Conservation (phyloP, 208 protist genomes). For the Porcisia hertigi region DNA sequence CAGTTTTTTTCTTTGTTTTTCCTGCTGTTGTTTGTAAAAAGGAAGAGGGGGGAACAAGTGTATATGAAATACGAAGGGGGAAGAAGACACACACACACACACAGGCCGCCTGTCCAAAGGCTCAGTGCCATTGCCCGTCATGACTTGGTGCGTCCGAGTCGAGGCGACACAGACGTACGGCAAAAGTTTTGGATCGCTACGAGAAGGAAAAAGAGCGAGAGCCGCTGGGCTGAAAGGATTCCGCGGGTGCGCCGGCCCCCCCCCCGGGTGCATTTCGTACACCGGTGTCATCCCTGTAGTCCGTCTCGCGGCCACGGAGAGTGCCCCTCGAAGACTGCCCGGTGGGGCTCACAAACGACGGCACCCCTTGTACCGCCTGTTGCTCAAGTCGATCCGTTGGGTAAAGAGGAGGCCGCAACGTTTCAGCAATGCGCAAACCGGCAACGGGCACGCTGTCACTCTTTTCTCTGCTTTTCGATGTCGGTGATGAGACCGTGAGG, state of each 20-base stretch:
- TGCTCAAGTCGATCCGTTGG: conserved; percentile 6
- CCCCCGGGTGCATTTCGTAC: not conserved
- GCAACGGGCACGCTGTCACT: not conserved
- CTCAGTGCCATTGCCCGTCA: too few relatives aligned
- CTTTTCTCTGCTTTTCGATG: too few relatives aligned
- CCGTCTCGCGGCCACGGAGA: not conserved
- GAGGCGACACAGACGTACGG: not conserved
- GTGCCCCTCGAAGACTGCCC: not conserved
- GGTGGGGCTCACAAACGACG: conserved; percentile 23
- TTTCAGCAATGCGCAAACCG: conserved; percentile 6
- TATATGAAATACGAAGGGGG: not conserved
- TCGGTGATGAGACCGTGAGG: not conserved
- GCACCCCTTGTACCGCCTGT: not conserved
- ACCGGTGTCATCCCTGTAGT: not conserved
- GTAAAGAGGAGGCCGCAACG: conserved; percentile 15
- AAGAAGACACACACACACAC: not conserved
- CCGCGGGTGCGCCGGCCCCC: too few relatives aligned
- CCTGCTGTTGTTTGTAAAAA: not conserved
- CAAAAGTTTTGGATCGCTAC: not conserved
- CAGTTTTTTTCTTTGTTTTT: too few relatives aligned
- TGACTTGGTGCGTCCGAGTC: too few relatives aligned
- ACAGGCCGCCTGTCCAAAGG: not conserved
- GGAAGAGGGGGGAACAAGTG: not conserved
- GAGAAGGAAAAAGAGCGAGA: not conserved
- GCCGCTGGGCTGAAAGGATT: too few relatives aligned